Conservation (phyloP, 1,139 yeast genomes). For the Blastobotrys buckinghamii region DNA sequence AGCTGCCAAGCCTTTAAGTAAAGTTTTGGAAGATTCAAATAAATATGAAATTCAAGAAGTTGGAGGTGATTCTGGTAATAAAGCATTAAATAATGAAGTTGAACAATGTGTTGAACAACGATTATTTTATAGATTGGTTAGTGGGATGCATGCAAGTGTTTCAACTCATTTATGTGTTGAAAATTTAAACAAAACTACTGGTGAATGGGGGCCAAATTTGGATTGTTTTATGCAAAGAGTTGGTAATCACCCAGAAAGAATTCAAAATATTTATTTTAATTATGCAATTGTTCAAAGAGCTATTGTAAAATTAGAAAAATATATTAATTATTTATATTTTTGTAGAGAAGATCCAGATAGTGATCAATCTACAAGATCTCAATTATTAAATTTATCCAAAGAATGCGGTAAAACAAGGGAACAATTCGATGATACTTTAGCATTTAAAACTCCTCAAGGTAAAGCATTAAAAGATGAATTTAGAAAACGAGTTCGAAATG, state of each 20-base stretch:
- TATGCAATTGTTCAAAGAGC: constrained; percentile 85
- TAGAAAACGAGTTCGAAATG: constrained; percentile 77
- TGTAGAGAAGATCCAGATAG: constrained; percentile 43
- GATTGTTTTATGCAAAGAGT: constrained; percentile 83
- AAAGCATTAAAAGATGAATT: constrained; percentile 66
- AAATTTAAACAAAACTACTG: constrained; percentile 64
- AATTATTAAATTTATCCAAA: constrained; percentile 34
- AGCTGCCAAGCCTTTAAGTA: constrained; percentile 20
- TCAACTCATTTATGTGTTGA: constrained; percentile 91
- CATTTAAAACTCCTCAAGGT: constrained; percentile 45
- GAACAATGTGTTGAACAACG: constrained; percentile 77
- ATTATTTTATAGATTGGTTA: constrained; percentile 75
- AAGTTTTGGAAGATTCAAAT: constrained; percentile 22
- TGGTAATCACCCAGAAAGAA: constrained; percentile 82
- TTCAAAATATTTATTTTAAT: constrained; percentile 85
- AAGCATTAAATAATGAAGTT: constrained; percentile 32
- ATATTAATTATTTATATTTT: constrained; percentile 44
- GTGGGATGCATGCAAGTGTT: constrained; percentile 95
- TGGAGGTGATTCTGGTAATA: constrained; percentile 28
- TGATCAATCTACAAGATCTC: constrained; percentile 44
- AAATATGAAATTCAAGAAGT: constrained; percentile 25
- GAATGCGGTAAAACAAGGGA: constrained; percentile 29
- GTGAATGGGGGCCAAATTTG: constrained; percentile 78
- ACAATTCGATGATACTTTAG: constrained; percentile 49
- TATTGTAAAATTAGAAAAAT: constrained; percentile 54